Conservation (phyloP, 192 early-diverging fungal species). For the Entomortierella lignicola region DNA sequence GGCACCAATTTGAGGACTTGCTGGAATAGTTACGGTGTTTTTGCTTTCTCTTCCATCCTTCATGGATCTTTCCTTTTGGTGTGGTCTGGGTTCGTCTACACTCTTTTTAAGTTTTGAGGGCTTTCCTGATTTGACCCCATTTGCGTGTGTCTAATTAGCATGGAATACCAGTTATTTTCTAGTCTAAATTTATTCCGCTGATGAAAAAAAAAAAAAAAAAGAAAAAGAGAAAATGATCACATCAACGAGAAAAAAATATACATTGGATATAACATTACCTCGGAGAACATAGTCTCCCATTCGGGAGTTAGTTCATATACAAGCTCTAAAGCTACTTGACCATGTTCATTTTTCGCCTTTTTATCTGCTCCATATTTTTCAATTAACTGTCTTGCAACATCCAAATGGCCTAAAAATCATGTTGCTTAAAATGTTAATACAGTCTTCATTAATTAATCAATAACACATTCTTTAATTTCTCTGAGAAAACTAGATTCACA, state of each 20-base stretch:
- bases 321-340: constrained; percentile 84
- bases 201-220: not conserved
- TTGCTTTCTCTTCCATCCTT: constrained; percentile 39
- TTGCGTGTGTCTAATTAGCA: not conserved
- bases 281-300: constrained; percentile 64
- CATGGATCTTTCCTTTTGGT: constrained; percentile 16
- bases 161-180: not conserved
- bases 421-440: not conserved
- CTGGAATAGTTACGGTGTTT: constrained; percentile 24
- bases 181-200: not conserved
- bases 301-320: constrained; percentile 71
- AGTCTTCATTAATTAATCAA: too few species aligned
- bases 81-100: constrained; percentile 14
- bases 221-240: too few species aligned
- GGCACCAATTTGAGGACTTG: constrained; percentile 26
- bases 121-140: constrained; percentile 19
- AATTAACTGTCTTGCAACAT: constrained; percentile 78
- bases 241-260: too few species aligned
- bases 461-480: too few species aligned
- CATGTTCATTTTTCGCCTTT: constrained; percentile 79
- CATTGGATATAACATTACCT: too few species aligned
- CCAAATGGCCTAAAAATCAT: constrained; percentile 62
- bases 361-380: constrained; percentile 81
- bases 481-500: too few species aligned
- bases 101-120: constrained; percentile 24